These are phyloP conservation scores for Aspergillus olivimuriae DNA, from an alignment of 495 filamentous ascomycete genomes.

Conservation along the genomic window DNA sequence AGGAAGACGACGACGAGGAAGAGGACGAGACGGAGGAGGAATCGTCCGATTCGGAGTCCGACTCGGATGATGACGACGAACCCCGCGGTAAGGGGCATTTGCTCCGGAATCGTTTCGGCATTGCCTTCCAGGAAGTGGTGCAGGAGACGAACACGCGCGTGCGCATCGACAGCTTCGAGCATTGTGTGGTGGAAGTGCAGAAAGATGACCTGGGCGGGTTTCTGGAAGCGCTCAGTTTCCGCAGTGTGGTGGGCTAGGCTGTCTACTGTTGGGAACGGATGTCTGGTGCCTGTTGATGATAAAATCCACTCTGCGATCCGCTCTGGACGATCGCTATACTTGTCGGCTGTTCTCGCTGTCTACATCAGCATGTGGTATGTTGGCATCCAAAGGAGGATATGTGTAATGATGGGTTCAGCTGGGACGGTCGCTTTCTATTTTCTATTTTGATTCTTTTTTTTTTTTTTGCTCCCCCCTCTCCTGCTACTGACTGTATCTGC, in stretches of 20 bases:
- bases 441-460: slow-evolving; percentile 11
- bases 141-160: slow-evolving; percentile 85
- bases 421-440: slow-evolving; percentile 8
- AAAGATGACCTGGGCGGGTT: slow-evolving; percentile 93
- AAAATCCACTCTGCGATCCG: neutral
- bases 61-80: slow-evolving; percentile 56
- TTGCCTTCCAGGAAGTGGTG: slow-evolving; percentile 93
- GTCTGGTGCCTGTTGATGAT: slow-evolving; percentile 3
- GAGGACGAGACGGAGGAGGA: slow-evolving; percentile 48
- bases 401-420: slow-evolving; percentile 19
- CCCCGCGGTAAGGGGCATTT: slow-evolving; percentile 51
- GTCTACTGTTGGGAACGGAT: neutral
- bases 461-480: slow-evolving; percentile 8
- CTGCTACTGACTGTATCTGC: slow-evolving; percentile 7
- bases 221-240: slow-evolving; percentile 85
- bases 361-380: slow-evolving; percentile 7
- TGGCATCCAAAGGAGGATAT: slow-evolving; percentile 8
- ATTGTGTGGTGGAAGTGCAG: slow-evolving; percentile 92
- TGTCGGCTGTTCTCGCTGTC: slow-evolving; percentile 4
- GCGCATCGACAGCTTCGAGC: slow-evolving; percentile 92
- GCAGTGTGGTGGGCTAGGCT: slow-evolving; percentile 75
- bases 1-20: slow-evolving; percentile 54
- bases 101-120: slow-evolving; percentile 81
- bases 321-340: slow-evolving; percentile 5
- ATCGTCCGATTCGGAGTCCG: slow-evolving; percentile 50